Conservation (phyloP, 345 rosid species). For the Excoecaria cochinchinensis region DNA sequence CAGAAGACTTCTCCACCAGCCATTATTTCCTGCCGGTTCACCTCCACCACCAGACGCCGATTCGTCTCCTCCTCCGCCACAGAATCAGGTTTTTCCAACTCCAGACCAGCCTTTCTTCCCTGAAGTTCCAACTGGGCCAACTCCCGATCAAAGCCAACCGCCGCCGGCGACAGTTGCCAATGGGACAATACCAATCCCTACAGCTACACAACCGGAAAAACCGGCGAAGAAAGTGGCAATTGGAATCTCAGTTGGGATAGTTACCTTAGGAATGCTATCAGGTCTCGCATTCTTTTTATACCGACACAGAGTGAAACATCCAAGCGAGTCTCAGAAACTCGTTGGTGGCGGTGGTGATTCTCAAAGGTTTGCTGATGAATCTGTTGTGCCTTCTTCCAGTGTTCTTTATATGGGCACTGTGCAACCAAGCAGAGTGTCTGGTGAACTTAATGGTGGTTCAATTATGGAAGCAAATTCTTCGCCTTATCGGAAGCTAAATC, state of each 20-base stretch:
- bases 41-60: conserved; percentile 49
- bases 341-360: conserved; percentile 47
- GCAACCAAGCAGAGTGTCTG: conserved; percentile 58
- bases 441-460: conserved; percentile 36
- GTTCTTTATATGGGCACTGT: conserved; percentile 89
- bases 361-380: conserved; percentile 48
- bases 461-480: conserved; percentile 42
- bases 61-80: conserved; percentile 56
- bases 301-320: conserved; percentile 64
- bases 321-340: conserved; percentile 65
- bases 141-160: conserved; percentile 47
- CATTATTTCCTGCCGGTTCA: conserved; percentile 62
- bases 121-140: conserved; percentile 55
- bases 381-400: conserved; percentile 59
- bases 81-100: conserved; percentile 30
- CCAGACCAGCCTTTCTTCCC: conserved; percentile 95
- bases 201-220: conserved; percentile 68
- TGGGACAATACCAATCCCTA: conserved; percentile 62
- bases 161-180: conserved; percentile 41
- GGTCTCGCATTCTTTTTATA: conserved; percentile 85
- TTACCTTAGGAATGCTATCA: conserved; percentile 88
- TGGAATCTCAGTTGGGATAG: conserved; percentile 86
- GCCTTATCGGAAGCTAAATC: conserved; percentile 70
- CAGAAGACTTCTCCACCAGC: conserved; percentile 86
- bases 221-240: conserved; percentile 80